Base-by-base conservation (phyloP, 495 filamentous ascomycete species). In the Talaromyces adpressus region DNA sequence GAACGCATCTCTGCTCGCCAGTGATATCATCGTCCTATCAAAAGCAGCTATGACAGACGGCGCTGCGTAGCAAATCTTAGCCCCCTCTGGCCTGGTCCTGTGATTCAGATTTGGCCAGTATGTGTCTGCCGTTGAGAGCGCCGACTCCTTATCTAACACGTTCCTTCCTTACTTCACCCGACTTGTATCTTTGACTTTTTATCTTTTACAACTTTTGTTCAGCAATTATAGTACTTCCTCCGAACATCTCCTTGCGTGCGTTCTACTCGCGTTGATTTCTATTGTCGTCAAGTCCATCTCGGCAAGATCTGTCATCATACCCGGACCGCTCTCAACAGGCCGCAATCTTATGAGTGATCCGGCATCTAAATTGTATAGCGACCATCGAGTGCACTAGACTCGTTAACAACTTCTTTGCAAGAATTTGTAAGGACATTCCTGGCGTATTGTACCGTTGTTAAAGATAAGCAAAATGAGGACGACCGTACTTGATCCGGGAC, bases 11-110 rank as follows among this genome's bases (percentile, higher is more conserved):
- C 1, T 20, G n/a, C 45, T 20, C 49, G 8, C 49, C 49, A 22
- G 52, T 56, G 52, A 56, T 56, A 56, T 56, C 52, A 56, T 56
- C 52, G 11, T 14, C 52, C 52, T 56, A 56, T 56, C 52, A 56
- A 29, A 56, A n/a, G 22, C 52, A 27, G 16, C 6, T 8, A 16
- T 53, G 49, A 23, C 23, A 53, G 36, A 41, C 11, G 12, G 14
- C 36, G 4, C 36, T 27, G 51, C 51, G 14, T 23, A 2, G 53
- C 53, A 2, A 5, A 9, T 56, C 53, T 20, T 11, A 6, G 12
- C 32, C n/a, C 8, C 6, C 20, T 56, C 52, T 5, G 27, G 27
- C 1, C 8, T 56, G 27, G 11, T 27, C n/a, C 23, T 16, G 6
- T 56, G 52, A 56, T 56, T 56, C 8, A 18, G 22, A 20, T 56